phyloP scores from a whole-genome alignment of 805 yeast genomes.

The Saccharomycodes ludwigii region DNA sequence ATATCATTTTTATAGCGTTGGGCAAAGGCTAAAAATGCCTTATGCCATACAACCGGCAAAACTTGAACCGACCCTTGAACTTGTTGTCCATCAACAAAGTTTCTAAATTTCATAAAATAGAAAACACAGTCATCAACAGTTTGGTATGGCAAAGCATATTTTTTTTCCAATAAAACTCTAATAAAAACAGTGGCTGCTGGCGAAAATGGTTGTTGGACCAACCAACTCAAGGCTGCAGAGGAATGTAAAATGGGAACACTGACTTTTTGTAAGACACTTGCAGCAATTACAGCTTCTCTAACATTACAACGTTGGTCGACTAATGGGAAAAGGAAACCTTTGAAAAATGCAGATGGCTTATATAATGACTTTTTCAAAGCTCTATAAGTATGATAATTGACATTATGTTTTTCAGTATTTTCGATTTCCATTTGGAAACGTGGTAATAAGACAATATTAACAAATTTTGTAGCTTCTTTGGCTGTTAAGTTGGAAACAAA shows the following conservation, averaged over 20 bases:
- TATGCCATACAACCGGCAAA: constrained; percentile 95
- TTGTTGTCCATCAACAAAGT: constrained; percentile 32
- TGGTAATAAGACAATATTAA: constrained; percentile 54
- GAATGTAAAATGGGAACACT: constrained; percentile 94
- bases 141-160: constrained; percentile 93
- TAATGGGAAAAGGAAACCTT: constrained; percentile 87
- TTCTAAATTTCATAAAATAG: constrained; percentile 85
- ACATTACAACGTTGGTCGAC: constrained; percentile 82
- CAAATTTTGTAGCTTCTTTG: constrained; percentile 77
- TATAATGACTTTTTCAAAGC: constrained; percentile 85
- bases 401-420: constrained; percentile 58
- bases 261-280: constrained; percentile 77
- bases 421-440: constrained; percentile 63
- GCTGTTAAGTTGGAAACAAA: constrained; percentile 86
- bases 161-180: constrained; percentile 80
- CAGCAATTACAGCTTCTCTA: constrained; percentile 90
- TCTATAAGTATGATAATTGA: constrained; percentile 88
- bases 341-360: constrained; percentile 96
- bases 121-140: constrained; percentile 89
- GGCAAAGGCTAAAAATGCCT: constrained; percentile 86
- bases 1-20: constrained; percentile 95
- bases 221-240: constrained; percentile 83
- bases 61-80: constrained; percentile 30
- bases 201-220: constrained; percentile 68
- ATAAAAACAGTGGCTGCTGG: constrained; percentile 89